phyloP scores from a whole-genome alignment of 805 yeast genomes.

The Yarrowia deformans region DNA sequence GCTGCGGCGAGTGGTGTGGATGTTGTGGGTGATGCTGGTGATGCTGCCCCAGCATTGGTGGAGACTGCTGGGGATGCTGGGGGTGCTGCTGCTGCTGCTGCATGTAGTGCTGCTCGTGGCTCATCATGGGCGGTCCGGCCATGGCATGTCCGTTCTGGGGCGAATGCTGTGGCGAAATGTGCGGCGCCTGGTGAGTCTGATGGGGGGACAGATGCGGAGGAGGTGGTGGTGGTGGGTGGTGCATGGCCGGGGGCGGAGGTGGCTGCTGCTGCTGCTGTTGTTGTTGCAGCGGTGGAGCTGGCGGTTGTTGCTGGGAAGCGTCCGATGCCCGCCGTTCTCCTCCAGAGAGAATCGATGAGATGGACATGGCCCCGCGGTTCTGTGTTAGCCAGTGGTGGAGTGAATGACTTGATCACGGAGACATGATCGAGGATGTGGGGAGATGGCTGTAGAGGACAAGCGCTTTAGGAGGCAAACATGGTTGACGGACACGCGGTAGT shows the following conservation, averaged over 20 bases:
- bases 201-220: constrained; percentile 16
- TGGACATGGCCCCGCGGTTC: constrained; percentile 43
- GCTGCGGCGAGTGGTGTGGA: constrained; percentile 31
- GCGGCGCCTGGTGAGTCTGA: constrained; percentile 11
- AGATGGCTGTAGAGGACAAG: too few species aligned
- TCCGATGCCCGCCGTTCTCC: constrained; percentile 35
- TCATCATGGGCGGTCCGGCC: constrained; percentile 2
- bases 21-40: constrained; percentile 6
- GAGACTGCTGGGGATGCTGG: constrained; percentile 12
- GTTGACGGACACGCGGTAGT: too few species aligned
- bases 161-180: constrained; percentile 27
- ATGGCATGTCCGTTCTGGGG: constrained; percentile 25
- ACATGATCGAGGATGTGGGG: not conserved
- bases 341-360: constrained; percentile 42
- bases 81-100: constrained; percentile 3
- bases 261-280: not conserved
- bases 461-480: too few species aligned
- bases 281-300: not conserved
- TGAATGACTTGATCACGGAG: not conserved
- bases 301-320: not conserved
- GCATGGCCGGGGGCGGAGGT: not conserved
- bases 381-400: not conserved
- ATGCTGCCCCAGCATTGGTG: not conserved
- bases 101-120: constrained; percentile 26
- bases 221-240: constrained; percentile 8